These are phyloP conservation scores for Solanum chilense DNA, from an alignment of 257 asterid species.

Conservation along the genomic window DNA sequence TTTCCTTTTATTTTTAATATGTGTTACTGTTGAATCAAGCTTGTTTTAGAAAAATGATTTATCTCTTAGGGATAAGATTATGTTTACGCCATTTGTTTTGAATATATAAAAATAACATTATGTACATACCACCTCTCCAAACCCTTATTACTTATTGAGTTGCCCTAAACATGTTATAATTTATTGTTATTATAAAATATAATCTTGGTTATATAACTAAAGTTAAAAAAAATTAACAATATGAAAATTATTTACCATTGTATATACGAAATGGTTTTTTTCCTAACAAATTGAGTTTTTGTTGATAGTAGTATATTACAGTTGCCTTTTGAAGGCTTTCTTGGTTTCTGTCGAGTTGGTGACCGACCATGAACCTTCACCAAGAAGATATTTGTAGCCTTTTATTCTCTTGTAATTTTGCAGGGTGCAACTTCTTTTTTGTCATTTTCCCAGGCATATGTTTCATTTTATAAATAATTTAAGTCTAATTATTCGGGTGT, in stretches of 20 bases:
- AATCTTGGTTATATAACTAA: neutral
- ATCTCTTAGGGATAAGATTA: fast-evolving
- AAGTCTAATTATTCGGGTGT: neutral
- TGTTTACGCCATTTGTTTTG: neutral
- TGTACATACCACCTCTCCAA: neutral
- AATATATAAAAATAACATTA: neutral
- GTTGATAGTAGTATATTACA: neutral
- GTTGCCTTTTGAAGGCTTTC: neutral
- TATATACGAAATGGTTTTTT: neutral
- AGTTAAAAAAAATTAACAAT: neutral
- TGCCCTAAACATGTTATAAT: neutral
- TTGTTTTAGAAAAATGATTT: fast-evolving
- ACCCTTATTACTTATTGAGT: neutral
- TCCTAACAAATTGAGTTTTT: neutral
- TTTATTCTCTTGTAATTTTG: neutral
- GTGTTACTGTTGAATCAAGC: neutral
- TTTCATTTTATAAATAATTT: neutral
- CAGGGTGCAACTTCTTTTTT: neutral
- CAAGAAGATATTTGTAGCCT: neutral
- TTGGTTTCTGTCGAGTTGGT: neutral
- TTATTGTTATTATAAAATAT: neutral
- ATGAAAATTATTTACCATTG: neutral
- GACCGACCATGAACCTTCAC: neutral
- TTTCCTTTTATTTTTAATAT: neutral
- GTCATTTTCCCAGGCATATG: neutral